Evolutionary conservation across 2,329 filamentous ascomycete genomes (phyloP).

Genomic region (Botrytis deweyae): DNA sequence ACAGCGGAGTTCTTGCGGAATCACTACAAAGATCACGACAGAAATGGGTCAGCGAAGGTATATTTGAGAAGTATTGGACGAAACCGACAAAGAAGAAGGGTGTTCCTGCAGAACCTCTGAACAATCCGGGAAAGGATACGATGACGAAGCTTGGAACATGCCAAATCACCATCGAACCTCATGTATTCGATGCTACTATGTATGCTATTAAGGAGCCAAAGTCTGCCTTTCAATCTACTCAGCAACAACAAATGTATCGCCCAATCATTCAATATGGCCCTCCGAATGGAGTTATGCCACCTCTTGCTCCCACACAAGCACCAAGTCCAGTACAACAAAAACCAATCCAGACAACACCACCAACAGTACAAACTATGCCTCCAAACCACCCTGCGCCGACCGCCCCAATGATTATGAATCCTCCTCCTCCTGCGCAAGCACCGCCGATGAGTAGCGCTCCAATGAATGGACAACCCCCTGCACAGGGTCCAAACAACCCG

Average conservation of each 20-base stretch:
- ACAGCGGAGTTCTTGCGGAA: constrained; percentile 71
- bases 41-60: constrained; percentile 68
- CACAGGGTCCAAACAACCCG: not conserved
- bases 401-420: not conserved
- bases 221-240: constrained; percentile 36
- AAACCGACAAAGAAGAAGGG: constrained; percentile 70
- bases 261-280: constrained; percentile 67
- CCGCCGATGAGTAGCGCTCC: not conserved
- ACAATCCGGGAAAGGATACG: constrained; percentile 67
- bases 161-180: constrained; percentile 75
- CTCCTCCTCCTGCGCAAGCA: not conserved
- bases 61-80: constrained; percentile 77
- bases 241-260: constrained; percentile 43
- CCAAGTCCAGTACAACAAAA: constrained; percentile 39
- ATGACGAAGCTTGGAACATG: constrained; percentile 73
- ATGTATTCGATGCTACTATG: constrained; percentile 74
- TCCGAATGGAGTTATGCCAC: constrained; percentile 61
- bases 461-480: not conserved
- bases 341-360: constrained; percentile 35
- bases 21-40: constrained; percentile 71
- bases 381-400: constrained; percentile 25
- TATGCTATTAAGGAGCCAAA: constrained; percentile 65
- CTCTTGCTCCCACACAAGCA: constrained; percentile 46
- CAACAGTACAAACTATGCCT: constrained; percentile 14
- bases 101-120: constrained; percentile 57